These are phyloP conservation scores for Tricholoma terreum DNA, from an alignment of 768 basidiomycete species.

Conservation along the genomic window DNA sequence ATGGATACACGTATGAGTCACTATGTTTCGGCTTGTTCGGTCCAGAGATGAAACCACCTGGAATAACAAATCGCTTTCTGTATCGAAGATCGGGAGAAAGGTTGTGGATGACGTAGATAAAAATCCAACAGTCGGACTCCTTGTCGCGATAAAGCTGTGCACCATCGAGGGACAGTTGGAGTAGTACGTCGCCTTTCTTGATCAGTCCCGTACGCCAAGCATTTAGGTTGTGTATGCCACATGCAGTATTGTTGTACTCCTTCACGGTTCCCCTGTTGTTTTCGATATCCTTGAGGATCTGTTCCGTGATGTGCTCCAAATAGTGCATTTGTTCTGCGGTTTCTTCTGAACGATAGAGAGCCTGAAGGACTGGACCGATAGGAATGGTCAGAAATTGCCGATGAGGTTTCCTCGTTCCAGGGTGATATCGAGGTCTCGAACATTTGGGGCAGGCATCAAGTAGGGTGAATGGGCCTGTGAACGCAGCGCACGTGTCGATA, in stretches of 20 bases:
- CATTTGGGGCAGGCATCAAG: not conserved
- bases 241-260: too few relatives aligned
- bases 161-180: constrained; percentile 28
- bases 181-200: constrained; percentile 21
- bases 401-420: not conserved
- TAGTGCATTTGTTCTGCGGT: too few relatives aligned
- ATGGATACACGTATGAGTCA: constrained; percentile 14
- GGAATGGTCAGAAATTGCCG: constrained; percentile 2
- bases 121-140: constrained; percentile 29
- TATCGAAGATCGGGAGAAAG: constrained; percentile 12
- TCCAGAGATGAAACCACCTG: too few relatives aligned
- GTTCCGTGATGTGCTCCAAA: too few relatives aligned
- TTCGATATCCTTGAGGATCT: too few relatives aligned
- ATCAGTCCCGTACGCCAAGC: not conserved
- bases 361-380: not conserved
- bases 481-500: constrained; percentile 28
- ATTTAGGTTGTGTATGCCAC: too few relatives aligned
- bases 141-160: constrained; percentile 29
- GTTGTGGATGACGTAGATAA: constrained; percentile 27
- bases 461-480: constrained; percentile 3
- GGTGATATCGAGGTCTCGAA: not conserved
- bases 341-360: too few relatives aligned
- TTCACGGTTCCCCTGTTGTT: too few relatives aligned
- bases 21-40: constrained; percentile 12
- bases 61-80: constrained; percentile 9